Evolutionary conservation across 495 filamentous ascomycete genomes (phyloP).

Genomic region (Penicillium ochrochloron): DNA sequence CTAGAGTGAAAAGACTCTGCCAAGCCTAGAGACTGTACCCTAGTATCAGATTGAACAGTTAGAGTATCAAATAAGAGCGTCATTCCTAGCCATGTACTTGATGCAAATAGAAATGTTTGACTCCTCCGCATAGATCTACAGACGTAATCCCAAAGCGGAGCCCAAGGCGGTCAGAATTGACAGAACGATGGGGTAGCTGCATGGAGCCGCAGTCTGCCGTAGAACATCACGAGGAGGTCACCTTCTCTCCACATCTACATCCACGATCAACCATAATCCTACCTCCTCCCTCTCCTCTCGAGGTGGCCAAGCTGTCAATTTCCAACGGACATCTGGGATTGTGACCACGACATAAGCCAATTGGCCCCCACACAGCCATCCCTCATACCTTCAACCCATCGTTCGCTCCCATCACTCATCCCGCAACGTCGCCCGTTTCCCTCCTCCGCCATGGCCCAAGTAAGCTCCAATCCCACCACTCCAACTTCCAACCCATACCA

Average conservation of each 20-base stretch:
- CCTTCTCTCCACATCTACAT: neutral
- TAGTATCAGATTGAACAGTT: neutral
- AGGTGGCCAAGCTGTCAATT: neutral
- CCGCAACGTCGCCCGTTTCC: conserved; percentile 1
- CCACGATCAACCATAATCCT: neutral
- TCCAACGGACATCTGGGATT: neutral
- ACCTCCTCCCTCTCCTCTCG: neutral
- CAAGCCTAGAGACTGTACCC: neutral
- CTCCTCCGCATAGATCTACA: neutral
- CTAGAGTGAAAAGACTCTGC: too few species aligned
- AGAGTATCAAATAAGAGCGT: neutral
- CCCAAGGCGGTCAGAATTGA: neutral
- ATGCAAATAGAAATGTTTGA: neutral
- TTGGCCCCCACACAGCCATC: neutral
- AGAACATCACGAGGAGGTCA: neutral
- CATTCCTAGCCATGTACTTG: too few species aligned
- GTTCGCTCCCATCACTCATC: neutral
- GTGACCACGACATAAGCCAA: neutral
- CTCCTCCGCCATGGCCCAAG: conserved; percentile 40
- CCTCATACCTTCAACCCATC: neutral
- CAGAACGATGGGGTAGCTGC: neutral
- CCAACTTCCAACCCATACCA: neutral
- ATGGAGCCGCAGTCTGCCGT: neutral
- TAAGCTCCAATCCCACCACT: conserved; percentile 21
- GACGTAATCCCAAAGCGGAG: neutral